phyloP scores from a whole-genome alignment of 2,329 filamentous ascomycete genomes.

The Lecanicillium sp. region DNA sequence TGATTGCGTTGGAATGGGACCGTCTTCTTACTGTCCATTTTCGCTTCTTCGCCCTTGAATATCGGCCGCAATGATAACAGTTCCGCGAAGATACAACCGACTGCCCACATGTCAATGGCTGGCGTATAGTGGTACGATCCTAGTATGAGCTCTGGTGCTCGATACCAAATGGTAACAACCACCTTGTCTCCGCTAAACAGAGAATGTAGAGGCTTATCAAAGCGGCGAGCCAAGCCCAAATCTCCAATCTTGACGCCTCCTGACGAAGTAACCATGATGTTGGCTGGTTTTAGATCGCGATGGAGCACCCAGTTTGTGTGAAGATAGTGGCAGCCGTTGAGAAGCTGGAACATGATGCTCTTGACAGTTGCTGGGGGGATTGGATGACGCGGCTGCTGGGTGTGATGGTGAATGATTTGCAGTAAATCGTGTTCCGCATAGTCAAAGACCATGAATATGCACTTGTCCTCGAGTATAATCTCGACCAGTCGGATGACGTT shows the following conservation, averaged over 20 bases:
- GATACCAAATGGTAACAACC: slow-evolving; percentile 98
- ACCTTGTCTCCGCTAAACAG: slow-evolving; percentile 95
- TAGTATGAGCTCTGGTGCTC: slow-evolving; percentile 85
- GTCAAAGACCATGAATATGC: slow-evolving; percentile 99
- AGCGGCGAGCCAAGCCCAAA: slow-evolving; percentile 81
- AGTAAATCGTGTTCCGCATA: slow-evolving; percentile 96
- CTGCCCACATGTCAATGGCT: slow-evolving; percentile 94
- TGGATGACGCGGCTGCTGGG: slow-evolving; percentile 75
- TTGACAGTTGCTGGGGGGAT: slow-evolving; percentile 86
- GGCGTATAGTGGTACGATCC: slow-evolving; percentile 95
- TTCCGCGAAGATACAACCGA: slow-evolving; percentile 97
- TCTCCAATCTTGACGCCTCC: slow-evolving; percentile 95
- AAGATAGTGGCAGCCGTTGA: slow-evolving; percentile 90
- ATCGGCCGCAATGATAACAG: slow-evolving; percentile 84
- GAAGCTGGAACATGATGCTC: slow-evolving; percentile 89
- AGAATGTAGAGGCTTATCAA: slow-evolving; percentile 87
- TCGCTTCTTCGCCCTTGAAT: slow-evolving; percentile 97
- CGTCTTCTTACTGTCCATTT: slow-evolving; percentile 97
- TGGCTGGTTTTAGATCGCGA: slow-evolving; percentile 92
- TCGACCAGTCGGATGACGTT: slow-evolving; percentile 90
- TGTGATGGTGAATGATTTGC: slow-evolving; percentile 98
- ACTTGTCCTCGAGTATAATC: slow-evolving; percentile 96
- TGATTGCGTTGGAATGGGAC: slow-evolving; percentile 97
- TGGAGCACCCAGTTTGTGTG: slow-evolving; percentile 97
- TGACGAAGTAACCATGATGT: slow-evolving; percentile 92